Evolutionary conservation across 1,139 yeast species (phyloP), one percentile per base, ranked within the genome.

Genomic region (Diutina neorugosa): DNA sequence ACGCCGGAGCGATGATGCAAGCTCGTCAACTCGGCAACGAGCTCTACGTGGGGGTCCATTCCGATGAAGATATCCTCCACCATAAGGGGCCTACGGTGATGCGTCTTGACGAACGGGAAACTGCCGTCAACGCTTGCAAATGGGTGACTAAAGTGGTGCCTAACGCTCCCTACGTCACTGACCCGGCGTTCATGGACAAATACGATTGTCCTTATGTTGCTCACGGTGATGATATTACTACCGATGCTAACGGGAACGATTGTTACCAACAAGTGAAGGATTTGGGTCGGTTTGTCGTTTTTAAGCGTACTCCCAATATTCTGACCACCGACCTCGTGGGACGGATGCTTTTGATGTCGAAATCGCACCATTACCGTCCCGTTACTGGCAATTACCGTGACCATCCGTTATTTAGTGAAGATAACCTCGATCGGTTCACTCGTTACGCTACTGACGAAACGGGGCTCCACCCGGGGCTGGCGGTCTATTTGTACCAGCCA

Each of bases 191-290:
- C 57, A 80, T 91, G 90, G 89, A 86, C 61, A 60, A 72, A 43
- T 80, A 80, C 63, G 82, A 80, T 8, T 93, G 98, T 69, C 70
- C 80, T 61, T 93, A 84, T 64, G 98, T 93, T 19, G 96, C 93
- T 12, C 98, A 93, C 65, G 98, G 98, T 5, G 98, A 93, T 67
- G 98, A 93, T 64, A 90, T 93, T 60, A 93, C 98, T 31, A 86
- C 96, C 1, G 98, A 93, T 67, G 96, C 96, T 34, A 78, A 89
- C 62, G 98, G 98, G 0, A 82, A 88, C 55, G 98, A 93, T 68
- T 88, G 97, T 62, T 93, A 93, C 68, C 86, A 85, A 57, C 75
- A 67, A 23, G 89, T 91, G 57, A 91, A 91, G 66, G 91, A 88
- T 54, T 69, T 82, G 65, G 96, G 95, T n/a, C 71, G 91, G 60